Conservation (phyloP, 2,329 filamentous ascomycete species). For the Aspergillus calidoustus region DNA sequence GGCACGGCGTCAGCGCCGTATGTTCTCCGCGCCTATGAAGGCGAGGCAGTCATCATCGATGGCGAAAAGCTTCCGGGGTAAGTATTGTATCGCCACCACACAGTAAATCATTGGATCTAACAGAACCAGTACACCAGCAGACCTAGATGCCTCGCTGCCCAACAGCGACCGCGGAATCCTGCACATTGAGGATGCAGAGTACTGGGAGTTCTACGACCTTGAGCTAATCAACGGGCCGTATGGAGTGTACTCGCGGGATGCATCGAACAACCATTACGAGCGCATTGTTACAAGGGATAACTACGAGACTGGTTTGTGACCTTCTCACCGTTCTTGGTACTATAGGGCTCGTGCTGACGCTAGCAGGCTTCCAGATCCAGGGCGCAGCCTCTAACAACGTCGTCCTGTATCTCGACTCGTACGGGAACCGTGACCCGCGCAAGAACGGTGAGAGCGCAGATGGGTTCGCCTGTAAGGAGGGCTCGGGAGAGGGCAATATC, state of each 20-base stretch:
- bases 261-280: conserved; percentile 27
- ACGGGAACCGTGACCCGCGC: conserved; percentile 23
- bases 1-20: conserved; percentile 17
- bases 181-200: conserved; percentile 24
- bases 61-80: conserved; percentile 23
- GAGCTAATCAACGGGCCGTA: conserved; percentile 25
- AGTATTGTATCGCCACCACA: background rate
- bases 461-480: conserved; percentile 26
- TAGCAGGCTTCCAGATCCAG: conserved; percentile 22
- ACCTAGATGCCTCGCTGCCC: conserved; percentile 12
- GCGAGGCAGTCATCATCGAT: conserved; percentile 23
- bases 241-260: conserved; percentile 23
- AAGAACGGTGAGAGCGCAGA: conserved; percentile 27
- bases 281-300: conserved; percentile 22
- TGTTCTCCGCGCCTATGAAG: conserved; percentile 19
- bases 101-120: background rate
- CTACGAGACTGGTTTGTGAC: conserved; percentile 22
- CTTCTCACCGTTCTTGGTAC: background rate
- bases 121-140: conserved; percentile 19
- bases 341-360: background rate
- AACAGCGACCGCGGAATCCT: conserved; percentile 24
- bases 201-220: conserved; percentile 26
- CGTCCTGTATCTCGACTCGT: conserved; percentile 25
- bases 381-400: conserved; percentile 22
- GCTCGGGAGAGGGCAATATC: conserved; percentile 22